Conservation (phyloP, 768 basidiomycete species). For the Leccinum longicurvipes region DNA sequence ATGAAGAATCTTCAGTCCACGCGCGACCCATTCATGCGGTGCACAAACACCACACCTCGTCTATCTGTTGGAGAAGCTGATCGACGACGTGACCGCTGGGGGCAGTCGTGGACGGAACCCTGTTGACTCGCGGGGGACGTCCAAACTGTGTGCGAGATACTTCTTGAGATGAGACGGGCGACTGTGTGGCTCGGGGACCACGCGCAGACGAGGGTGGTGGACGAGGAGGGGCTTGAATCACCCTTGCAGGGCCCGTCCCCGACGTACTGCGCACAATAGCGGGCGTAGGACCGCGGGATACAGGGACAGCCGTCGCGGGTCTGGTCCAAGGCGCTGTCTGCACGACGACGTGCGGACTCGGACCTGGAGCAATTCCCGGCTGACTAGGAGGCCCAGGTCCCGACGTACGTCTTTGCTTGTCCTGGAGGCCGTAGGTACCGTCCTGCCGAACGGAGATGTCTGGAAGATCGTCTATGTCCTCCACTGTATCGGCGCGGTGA, state of each 20-base stretch:
- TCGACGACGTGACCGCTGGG: constrained; percentile 12
- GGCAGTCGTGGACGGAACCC: constrained; percentile 1
- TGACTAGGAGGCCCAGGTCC: constrained; percentile 14
- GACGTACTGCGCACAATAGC: constrained; percentile 11
- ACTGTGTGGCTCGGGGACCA: constrained; percentile 4
- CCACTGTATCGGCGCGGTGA: constrained; percentile 23
- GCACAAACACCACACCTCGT: constrained; percentile 41
- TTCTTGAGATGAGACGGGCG: constrained; percentile 22
- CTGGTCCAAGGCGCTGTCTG: constrained; percentile 8
- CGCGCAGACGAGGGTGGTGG: constrained; percentile 16
- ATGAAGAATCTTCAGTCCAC: constrained; percentile 9
- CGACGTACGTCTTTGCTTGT: constrained; percentile 16
- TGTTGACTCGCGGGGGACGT: constrained; percentile 6
- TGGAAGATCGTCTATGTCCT: constrained; percentile 53
- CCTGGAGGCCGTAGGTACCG: constrained; percentile 50
- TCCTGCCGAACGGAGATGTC: constrained; percentile 60
- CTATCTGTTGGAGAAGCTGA: constrained; percentile 36
- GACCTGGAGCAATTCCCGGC: constrained; percentile 8
- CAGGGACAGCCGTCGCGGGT: constrained; percentile 6
- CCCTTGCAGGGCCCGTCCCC: constrained; percentile 8
- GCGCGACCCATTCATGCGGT: constrained; percentile 7
- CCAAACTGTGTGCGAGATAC: constrained; percentile 13
- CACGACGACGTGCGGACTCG: constrained; percentile 6
- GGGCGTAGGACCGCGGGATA: constrained; percentile 13
- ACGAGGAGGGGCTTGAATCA: constrained; percentile 7